Percentiles rank a stretch among this genome's conserved stretches.
Evolutionary conservation across 1,139 yeast genomes (phyloP).

Genomic region (Nakaseomyces delphensis): DNA sequence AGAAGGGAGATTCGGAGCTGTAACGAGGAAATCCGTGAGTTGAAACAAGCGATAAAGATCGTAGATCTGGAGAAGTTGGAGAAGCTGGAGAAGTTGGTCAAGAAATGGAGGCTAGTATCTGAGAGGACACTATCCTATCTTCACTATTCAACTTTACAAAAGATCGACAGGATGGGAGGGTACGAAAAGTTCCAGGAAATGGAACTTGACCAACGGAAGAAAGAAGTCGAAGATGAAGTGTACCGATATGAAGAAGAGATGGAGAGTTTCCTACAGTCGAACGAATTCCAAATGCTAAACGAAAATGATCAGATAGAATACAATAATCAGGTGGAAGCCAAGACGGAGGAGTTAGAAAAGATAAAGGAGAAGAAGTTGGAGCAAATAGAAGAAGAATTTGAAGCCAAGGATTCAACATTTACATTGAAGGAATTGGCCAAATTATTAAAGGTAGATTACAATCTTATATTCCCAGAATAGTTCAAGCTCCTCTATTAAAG

Average conservation of each 20-base stretch:
- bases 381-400: constrained; percentile 24
- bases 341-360: constrained; percentile 18
- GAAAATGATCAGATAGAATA: constrained; percentile 32
- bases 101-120: constrained; percentile 40
- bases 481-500: not conserved
- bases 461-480: constrained; percentile 31
- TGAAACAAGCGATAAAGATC: constrained; percentile 34
- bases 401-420: constrained; percentile 30
- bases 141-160: constrained; percentile 35
- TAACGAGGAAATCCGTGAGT: constrained; percentile 21
- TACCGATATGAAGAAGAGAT: constrained; percentile 34
- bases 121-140: constrained; percentile 39
- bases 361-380: constrained; percentile 22
- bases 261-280: constrained; percentile 33
- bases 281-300: constrained; percentile 32
- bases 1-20: not conserved
- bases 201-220: constrained; percentile 32
- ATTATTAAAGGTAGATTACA: constrained; percentile 36
- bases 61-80: constrained; percentile 24
- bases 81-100: constrained; percentile 29
- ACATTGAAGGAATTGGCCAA: constrained; percentile 38
- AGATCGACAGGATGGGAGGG: constrained; percentile 40
- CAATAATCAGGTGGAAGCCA: constrained; percentile 24
- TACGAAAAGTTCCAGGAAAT: constrained; percentile 35
- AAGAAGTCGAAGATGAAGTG: constrained; percentile 30